These are phyloP conservation scores for Cladosporium sp. DNA, from an alignment of 2,329 filamentous ascomycete species.

Conservation along the genomic window DNA sequence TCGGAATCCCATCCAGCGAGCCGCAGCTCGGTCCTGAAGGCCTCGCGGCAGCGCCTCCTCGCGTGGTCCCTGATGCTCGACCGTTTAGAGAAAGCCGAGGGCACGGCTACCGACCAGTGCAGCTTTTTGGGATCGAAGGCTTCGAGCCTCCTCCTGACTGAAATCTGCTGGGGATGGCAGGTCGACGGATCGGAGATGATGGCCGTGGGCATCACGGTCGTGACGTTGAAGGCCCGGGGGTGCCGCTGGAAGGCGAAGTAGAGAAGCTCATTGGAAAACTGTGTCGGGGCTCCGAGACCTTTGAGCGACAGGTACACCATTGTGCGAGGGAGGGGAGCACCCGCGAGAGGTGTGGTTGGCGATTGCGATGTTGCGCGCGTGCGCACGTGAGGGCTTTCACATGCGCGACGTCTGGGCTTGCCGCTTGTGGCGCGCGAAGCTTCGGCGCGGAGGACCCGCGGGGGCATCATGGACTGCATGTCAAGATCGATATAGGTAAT, in stretches of 20 bases:
- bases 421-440: not conserved
- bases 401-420: slow-evolving; percentile 2
- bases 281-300: no score
- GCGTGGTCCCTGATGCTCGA: slow-evolving; percentile 43
- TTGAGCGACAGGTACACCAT: no score
- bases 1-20: slow-evolving; percentile 39
- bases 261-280: slow-evolving; percentile 12
- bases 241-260: slow-evolving; percentile 17
- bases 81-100: slow-evolving; percentile 30
- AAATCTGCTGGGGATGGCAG: slow-evolving; percentile 29
- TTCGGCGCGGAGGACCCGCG: not conserved
- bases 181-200: slow-evolving; percentile 16
- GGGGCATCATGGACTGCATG: slow-evolving; percentile 5
- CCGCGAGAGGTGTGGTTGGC: no score
- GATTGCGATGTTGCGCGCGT: no score
- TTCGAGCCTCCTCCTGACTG: slow-evolving; percentile 20
- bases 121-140: slow-evolving; percentile 34
- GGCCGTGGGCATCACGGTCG: slow-evolving; percentile 21
- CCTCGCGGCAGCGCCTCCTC: slow-evolving; percentile 38
- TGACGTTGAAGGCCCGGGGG: slow-evolving; percentile 23
- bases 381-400: not conserved
- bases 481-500: not conserved
- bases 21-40: slow-evolving; percentile 41
- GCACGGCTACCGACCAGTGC: slow-evolving; percentile 42
- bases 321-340: no score